These are phyloP conservation scores for Tolypocladium guangdongense DNA, from an alignment of 2,329 filamentous ascomycete species.

Conservation along the genomic window DNA sequence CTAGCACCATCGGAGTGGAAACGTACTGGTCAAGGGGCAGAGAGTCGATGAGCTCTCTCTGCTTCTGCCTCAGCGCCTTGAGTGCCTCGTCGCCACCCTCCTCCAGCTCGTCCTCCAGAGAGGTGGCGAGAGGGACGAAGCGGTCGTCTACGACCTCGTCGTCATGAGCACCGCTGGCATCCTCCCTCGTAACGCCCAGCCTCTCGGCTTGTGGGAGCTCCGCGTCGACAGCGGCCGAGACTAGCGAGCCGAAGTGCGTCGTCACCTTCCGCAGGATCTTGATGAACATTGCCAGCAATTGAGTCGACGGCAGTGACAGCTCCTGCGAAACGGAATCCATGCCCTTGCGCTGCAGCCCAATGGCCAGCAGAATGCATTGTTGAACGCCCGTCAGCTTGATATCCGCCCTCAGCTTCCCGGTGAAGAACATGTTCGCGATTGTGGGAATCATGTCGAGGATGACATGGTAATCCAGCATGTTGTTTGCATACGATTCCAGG, in stretches of 20 bases:
- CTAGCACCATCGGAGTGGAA: neutral
- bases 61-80: conserved; percentile 61
- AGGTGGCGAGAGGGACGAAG: conserved; percentile 60
- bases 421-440: conserved; percentile 78
- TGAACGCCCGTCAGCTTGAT: conserved; percentile 75
- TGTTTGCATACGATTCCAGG: conserved; percentile 89
- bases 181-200: conserved; percentile 46
- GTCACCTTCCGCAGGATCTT: conserved; percentile 89
- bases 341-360: conserved; percentile 84
- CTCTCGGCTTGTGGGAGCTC: conserved; percentile 48
- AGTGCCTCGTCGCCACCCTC: conserved; percentile 73
- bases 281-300: conserved; percentile 92
- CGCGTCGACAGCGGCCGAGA: conserved; percentile 62
- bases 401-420: conserved; percentile 54
- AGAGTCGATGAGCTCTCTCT: conserved; percentile 81
- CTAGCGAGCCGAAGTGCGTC: conserved; percentile 61
- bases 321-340: conserved; percentile 74
- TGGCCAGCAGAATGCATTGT: conserved; percentile 74
- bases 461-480: conserved; percentile 95
- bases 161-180: conserved; percentile 55
- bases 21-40: conserved; percentile 65
- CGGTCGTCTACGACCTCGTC: conserved; percentile 54
- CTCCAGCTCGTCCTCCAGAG: conserved; percentile 71
- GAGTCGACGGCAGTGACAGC: conserved; percentile 59
- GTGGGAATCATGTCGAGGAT: conserved; percentile 85